Base-by-base conservation (phyloP, 2,329 filamentous ascomycete species). In the Exophiala dermatitidis region DNA sequence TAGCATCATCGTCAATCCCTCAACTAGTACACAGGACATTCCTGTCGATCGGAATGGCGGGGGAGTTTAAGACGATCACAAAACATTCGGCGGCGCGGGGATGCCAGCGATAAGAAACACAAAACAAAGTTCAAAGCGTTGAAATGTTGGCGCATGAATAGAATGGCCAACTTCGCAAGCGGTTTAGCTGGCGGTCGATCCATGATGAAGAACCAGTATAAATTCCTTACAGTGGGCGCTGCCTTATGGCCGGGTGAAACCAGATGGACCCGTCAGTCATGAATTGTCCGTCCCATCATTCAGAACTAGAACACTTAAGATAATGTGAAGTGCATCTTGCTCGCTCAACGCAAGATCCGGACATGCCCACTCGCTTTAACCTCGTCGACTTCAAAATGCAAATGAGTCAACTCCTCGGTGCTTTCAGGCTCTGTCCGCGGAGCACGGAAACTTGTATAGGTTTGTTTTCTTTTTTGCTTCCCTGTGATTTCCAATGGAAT, bases 341-440 rank as follows among this genome's bases (percentile, higher is more conserved):
- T 60, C 58, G 61, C 61, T 64, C 62, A 53, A 63, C 61, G 61
- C 62, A 56, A 50, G 51, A 38, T 49, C 53, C 32, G 32, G 52
- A 57, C 57, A 58, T 54, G 57, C 60, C 58, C 60, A 60, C 54
- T 60, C 60, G 54, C 62, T 64, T 64, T 61, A 64, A 64, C 62
- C 62, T 64, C 62, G 61, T 62, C 56, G 53, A 56, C 52, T 42
- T 46, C 54, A 50, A 49, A 50, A 33, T 34, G 32, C 41, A 45
- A 44, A 45, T 46, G 40, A 49, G 42, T 54, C 60, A 57, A 59
- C 59, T 61, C 59, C 61, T 63, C 56, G 61, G 62, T 62, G 60
- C 53, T 59, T 60, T 60, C 50, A 60, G 52, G 55, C 56, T 56
- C 58, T 60, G 60, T 55, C 50, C 56, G 59, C 59, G 62, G 59